phyloP scores from a whole-genome alignment of 2,329 filamentous ascomycete genomes.

The Pestalotiopsis sp. region DNA sequence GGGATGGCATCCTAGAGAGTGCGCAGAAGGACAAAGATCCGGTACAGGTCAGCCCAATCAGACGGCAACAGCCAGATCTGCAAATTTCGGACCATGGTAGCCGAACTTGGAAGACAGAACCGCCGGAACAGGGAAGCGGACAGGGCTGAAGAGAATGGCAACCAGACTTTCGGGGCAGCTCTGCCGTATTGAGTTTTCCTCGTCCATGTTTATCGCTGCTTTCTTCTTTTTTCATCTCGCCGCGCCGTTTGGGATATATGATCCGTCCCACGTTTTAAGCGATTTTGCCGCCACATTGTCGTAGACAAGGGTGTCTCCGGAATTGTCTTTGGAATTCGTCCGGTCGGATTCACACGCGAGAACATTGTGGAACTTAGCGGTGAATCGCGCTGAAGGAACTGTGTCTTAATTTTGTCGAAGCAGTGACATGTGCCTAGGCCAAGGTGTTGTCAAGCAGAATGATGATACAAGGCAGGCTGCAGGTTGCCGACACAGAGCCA shows the following conservation, averaged over 20 bases:
- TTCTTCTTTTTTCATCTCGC: neutral
- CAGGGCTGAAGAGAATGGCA: constrained; percentile 1
- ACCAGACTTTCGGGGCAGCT: neutral
- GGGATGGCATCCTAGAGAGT: neutral
- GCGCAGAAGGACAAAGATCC: neutral
- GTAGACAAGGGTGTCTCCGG: neutral
- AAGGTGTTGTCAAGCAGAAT: neutral
- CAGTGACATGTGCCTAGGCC: neutral
- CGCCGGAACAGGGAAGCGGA: neutral
- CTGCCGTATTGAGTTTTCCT: constrained; percentile 5
- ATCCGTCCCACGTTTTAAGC: neutral
- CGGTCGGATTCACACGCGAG: neutral
- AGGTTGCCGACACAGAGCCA: neutral
- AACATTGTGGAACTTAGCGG: neutral
- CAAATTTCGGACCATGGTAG: constrained; percentile 11
- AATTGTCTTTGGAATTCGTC: neutral
- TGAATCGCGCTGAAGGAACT: neutral
- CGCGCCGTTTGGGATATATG: neutral
- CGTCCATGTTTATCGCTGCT: neutral
- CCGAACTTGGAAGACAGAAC: constrained; percentile 5
- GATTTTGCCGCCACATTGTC: neutral
- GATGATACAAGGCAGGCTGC: neutral
- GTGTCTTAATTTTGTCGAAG: neutral
- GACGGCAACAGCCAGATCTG: neutral
- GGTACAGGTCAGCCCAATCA: neutral